Base-by-base conservation (phyloP, 306 rosid genomes). In the Prosopis cineraria region DNA sequence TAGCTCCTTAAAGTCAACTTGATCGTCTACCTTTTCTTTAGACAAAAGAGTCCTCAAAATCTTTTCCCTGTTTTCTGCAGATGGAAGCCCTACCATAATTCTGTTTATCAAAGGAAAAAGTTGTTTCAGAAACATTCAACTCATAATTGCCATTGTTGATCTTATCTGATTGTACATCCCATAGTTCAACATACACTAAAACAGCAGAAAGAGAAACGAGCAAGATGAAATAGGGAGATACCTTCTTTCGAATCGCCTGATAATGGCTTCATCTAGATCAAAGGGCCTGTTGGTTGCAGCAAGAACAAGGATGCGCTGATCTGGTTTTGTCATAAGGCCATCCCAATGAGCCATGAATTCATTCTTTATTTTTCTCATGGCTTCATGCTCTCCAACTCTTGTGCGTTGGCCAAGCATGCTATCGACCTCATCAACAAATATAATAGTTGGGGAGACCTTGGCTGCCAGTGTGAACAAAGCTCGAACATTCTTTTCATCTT, bases 341-440 rank as follows among this genome's bases (percentile, higher is more conserved):
- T 96, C 99, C 99, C 99, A 96, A 41, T 93, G 99, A 44, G 82
- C 53, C 97, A 93, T 96, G 59, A 96, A 96, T 79, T 96, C 99
- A 69, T 96, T 96, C 87, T 96, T 96, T 65, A 96, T 96, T 81
- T 96, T 96, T 72, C 99, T 84, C 99, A 96, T 91, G 70, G 98
- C 98, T 87, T 96, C 98, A 73, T 96, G 99, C 88, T 96, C 98
- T 77, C 99, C 99, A 4, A 87, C 93, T 88, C 98, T 88, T 10
- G 97, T 88, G 24, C 96, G 47, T 83, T 96, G 98, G 40, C 99
- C 99, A 24, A 95, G 99, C 99, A 96, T 96, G 88, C 99, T 96
- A 72, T 96, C 99, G 36, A 96, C 98, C 87, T 96, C 99, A 73
- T 96, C 99, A 1, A 96, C 98, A 82, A 96, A 96, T 67, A 96